Evolutionary conservation across 768 basidiomycete species (phyloP).

Genomic region (Leccinum imitatum): DNA sequence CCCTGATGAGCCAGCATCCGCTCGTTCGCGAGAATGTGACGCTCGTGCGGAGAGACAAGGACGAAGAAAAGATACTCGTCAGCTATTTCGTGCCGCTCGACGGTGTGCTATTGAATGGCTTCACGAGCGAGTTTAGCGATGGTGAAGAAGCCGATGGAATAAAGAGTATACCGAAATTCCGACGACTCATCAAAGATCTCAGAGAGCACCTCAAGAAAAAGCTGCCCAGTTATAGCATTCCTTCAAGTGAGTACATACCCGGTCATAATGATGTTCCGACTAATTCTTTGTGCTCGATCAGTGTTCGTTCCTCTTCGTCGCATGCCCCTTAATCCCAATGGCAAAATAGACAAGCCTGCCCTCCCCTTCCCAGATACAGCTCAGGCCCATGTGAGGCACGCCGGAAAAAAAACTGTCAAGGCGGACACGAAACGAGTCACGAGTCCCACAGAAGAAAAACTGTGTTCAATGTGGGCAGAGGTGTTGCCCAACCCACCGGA

Average conservation of each 20-base stretch:
- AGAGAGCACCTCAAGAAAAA: conserved; percentile 96
- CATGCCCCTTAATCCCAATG: conserved; percentile 98
- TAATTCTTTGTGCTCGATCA: conserved; percentile 28
- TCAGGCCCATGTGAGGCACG: conserved; percentile 44
- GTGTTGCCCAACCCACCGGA: conserved; percentile 79
- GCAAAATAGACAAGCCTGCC: conserved; percentile 98
- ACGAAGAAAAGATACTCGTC: conserved; percentile 98
- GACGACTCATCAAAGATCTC: conserved; percentile 88
- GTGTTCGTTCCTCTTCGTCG: conserved; percentile 93
- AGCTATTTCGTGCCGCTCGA: conserved; percentile 94
- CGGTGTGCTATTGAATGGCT: conserved; percentile 61
- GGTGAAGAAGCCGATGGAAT: conserved; percentile 54
- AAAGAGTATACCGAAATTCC: conserved; percentile 80
- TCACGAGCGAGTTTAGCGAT: conserved; percentile 62
- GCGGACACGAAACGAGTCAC: conserved; percentile 38
- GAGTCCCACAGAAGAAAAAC: conserved; percentile 72
- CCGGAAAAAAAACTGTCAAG: conserved; percentile 38
- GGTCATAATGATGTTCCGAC: background rate
- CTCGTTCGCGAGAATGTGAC: conserved; percentile 98
- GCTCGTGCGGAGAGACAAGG: conserved; percentile 93
- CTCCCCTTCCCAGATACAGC: conserved; percentile 98
- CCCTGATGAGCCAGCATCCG: conserved; percentile 89
- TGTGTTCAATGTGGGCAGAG: conserved; percentile 81
- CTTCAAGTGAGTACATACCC: conserved; percentile 61
- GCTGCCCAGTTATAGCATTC: conserved; percentile 91